phyloP scores from a whole-genome alignment of 805 yeast genomes.

The Candida montana region DNA sequence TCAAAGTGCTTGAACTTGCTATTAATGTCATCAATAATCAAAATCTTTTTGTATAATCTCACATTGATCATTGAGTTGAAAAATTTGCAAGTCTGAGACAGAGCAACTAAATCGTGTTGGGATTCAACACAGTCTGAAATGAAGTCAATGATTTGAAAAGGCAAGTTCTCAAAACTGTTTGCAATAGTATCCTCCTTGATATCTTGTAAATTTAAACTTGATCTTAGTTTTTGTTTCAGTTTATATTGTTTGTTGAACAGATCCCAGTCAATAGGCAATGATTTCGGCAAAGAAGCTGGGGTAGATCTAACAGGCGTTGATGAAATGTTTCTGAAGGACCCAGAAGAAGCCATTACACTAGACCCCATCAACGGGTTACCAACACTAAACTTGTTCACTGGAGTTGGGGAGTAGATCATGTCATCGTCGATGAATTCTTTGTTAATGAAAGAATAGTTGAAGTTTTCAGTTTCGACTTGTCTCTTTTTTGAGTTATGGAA shows the following conservation, averaged over 20 bases:
- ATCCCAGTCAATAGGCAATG: constrained; percentile 26
- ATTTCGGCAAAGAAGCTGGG: constrained; percentile 24
- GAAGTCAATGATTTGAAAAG: constrained; percentile 25
- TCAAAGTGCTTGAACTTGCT: constrained; percentile 19
- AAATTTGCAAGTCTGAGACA: constrained; percentile 22
- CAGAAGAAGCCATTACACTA: neutral
- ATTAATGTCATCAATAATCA: constrained; percentile 22
- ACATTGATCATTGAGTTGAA: constrained; percentile 24
- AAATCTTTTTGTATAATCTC: constrained; percentile 22
- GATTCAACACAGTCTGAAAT: constrained; percentile 24
- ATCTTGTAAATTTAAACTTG: constrained; percentile 6
- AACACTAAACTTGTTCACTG: constrained; percentile 1
- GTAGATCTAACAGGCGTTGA: constrained; percentile 22
- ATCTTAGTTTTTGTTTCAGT: constrained; percentile 17
- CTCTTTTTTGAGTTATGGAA: constrained; percentile 6
- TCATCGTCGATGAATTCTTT: constrained; percentile 20
- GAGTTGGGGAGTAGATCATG: constrained; percentile 1
- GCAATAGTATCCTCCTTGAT: constrained; percentile 6
- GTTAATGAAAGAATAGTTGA: constrained; percentile 22
- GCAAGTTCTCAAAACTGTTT: constrained; percentile 25
- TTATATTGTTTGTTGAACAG: constrained; percentile 25
- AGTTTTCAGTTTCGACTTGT: constrained; percentile 4
- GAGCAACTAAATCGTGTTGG: constrained; percentile 23
- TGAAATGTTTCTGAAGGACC: constrained; percentile 21
- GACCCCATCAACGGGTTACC: constrained; percentile 1